Evolutionary conservation across 2,329 filamentous ascomycete genomes (phyloP), one percentile per base, ranked within the genome.

Genomic region (Aspergillus eucalypticola): DNA sequence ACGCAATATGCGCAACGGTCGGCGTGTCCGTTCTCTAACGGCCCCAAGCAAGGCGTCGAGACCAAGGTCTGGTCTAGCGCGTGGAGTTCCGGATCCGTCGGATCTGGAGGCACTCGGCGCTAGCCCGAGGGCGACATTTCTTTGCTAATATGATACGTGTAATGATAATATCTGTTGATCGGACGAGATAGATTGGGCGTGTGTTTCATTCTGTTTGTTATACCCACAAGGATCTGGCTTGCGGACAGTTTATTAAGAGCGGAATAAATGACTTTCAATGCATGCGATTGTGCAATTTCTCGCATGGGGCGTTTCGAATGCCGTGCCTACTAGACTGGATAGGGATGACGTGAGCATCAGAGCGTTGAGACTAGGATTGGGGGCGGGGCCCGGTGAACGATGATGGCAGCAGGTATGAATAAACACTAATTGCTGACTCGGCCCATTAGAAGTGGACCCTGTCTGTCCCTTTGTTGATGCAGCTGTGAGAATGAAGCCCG

Each of bases 1-100:
- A 79, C 17, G 65, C 69, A 58, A 66, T 65, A 60, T 59, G 3
- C 63, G 63, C n/a, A 7, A 42, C 39, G 17, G 1, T 68, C 69
- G 0, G 67, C 55, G 5, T 74, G 73, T 64, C 73, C 73, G 2
- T 75, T 75, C 58, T 66, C 71, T 0, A 67, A 70, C 3, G 53
- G 71, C 46, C 62, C 61, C 10, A 66, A 67, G 58, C 52, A 58
- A 6, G 52, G 60, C 8, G 62, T 69, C 8, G 64, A 73, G 58
- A 75, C 72, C 1, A 73, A 71, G 62, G 73, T 75, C 60, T 74
- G 66, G 64, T 66, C 65, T 6, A 50, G n/a, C 4, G 46, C 46
- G 7, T 29, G n/a, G 46, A n/a, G 2, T 27, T 6, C 46, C 3
- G 23, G 15, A 17, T 17, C 46, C 25, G 41, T 19, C 1, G 41